Percentiles rank a stretch among this genome's conserved stretches.
Evolutionary conservation across 2,329 filamentous ascomycete genomes (phyloP).

Genomic region (Nothomitra cinnamomea): DNA sequence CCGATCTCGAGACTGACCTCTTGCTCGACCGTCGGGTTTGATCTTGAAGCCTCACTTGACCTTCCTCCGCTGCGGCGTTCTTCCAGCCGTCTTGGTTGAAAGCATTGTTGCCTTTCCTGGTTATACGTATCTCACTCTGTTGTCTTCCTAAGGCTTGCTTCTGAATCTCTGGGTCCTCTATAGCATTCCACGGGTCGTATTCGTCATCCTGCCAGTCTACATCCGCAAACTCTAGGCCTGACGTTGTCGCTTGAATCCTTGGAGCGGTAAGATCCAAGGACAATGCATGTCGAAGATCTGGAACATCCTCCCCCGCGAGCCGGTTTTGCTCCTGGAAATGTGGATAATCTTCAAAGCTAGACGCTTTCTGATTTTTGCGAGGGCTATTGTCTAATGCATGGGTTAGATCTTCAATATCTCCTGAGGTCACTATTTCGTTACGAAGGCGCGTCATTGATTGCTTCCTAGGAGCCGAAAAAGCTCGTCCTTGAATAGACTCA

Average conservation of each 20-base stretch:
- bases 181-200: neutral
- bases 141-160: neutral
- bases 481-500: neutral
- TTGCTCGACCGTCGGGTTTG: neutral
- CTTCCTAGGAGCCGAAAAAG: slow-evolving; percentile 4
- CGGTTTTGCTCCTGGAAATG: neutral
- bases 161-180: neutral
- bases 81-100: neutral
- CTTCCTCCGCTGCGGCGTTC: neutral
- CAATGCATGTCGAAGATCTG: neutral
- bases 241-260: neutral
- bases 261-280: neutral
- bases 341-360: neutral
- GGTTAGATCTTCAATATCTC: neutral
- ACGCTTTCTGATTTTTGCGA: neutral
- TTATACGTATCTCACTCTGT: neutral
- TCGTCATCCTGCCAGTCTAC: neutral
- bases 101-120: neutral
- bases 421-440: neutral
- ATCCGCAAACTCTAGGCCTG: neutral
- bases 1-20: neutral
- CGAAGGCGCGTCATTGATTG: slow-evolving; percentile 4
- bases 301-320: neutral
- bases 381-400: neutral
- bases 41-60: neutral